Evolutionary conservation across 139 green algal species (phyloP).

Genomic region (Monoraphidium neglectum): DNA sequence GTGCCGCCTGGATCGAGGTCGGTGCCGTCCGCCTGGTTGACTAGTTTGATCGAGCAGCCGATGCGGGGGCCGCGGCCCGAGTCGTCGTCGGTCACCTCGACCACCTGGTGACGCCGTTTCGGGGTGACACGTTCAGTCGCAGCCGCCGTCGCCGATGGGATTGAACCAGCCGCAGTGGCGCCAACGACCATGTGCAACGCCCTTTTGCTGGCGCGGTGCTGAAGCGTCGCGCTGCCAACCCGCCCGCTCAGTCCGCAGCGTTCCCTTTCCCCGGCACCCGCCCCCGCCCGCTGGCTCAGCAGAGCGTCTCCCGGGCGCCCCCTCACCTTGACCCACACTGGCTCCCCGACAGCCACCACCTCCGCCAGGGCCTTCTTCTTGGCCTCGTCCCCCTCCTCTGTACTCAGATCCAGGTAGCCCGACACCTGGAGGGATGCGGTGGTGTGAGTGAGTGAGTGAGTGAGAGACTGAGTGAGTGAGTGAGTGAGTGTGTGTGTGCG

Average conservation of each 20-base stretch:
- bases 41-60: slow-evolving; percentile 73
- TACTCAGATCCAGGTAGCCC: slow-evolving; percentile 54
- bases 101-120: slow-evolving; percentile 38
- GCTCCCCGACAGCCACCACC: slow-evolving; percentile 56
- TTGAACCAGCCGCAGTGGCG: no score
- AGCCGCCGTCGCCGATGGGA: no score
- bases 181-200: no score
- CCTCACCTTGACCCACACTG: slow-evolving; percentile 52
- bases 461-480: no score
- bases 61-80: slow-evolving; percentile 53
- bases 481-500: no score
- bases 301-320: neutral
- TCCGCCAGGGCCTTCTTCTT: slow-evolving; percentile 62
- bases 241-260: neutral
- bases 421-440: no score
- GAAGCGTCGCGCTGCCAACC: neutral
- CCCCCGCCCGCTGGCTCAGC: neutral
- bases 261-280: neutral
- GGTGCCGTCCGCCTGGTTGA: slow-evolving; percentile 57
- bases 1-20: slow-evolving; percentile 57
- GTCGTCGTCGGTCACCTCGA: slow-evolving; percentile 48
- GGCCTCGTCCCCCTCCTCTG: slow-evolving; percentile 65
- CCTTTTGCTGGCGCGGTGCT: no score
- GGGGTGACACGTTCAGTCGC: no score
- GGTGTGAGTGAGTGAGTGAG: no score